Evolutionary conservation across 257 asterid species (phyloP).

Genomic region (Solanum chilense): DNA sequence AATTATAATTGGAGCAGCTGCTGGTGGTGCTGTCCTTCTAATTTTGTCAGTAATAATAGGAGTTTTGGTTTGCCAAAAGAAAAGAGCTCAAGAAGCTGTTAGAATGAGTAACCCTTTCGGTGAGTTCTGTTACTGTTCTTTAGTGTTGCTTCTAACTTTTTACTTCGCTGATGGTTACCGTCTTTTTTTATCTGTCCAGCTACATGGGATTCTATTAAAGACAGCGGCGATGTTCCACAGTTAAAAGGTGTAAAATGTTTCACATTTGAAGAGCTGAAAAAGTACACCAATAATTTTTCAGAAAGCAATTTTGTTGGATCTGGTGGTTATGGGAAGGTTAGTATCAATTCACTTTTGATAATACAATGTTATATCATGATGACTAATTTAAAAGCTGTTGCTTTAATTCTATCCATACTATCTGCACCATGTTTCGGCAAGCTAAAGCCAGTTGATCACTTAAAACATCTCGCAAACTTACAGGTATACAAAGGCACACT

Average conservation of each 20-base stretch:
- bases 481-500: slow-evolving; percentile 6
- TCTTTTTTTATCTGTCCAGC: slow-evolving; percentile 29
- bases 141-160: background rate
- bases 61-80: slow-evolving; percentile 61
- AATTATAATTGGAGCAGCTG: slow-evolving; percentile 53
- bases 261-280: slow-evolving; percentile 53
- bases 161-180: background rate
- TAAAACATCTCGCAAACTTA: background rate
- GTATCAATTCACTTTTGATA: background rate
- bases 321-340: slow-evolving; percentile 13
- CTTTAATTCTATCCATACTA: background rate
- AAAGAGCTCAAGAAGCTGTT: slow-evolving; percentile 44
- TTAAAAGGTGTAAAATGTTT: slow-evolving; percentile 55
- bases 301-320: slow-evolving; percentile 3
- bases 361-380: background rate
- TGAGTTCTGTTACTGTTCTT: slow-evolving; percentile 6
- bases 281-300: slow-evolving; percentile 35
- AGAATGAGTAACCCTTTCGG: slow-evolving; percentile 73
- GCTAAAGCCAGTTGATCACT: background rate
- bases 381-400: background rate
- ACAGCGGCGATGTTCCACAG: slow-evolving; percentile 80
- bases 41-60: slow-evolving; percentile 46
- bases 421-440: background rate
- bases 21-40: slow-evolving; percentile 42
- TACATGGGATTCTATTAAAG: slow-evolving; percentile 47